A percentile compares a stretch with the other conserved stretches of the same genome.
These are phyloP conservation scores for Cyberlindnera suaveolens DNA, from an alignment of 805 yeast genomes.

Conservation along the genomic window DNA sequence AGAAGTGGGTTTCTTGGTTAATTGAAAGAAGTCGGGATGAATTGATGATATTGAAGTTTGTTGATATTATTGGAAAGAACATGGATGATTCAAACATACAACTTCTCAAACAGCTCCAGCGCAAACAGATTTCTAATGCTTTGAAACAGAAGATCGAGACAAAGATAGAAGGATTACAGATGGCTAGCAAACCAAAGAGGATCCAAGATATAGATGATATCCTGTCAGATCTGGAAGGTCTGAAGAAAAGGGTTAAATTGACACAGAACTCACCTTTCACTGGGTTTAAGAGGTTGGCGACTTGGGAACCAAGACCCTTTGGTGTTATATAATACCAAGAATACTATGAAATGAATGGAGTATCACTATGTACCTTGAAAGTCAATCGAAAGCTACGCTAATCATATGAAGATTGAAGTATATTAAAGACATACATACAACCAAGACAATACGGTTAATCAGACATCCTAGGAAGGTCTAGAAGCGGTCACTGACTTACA, in stretches of 20 bases:
- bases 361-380: background rate
- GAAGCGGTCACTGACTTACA: conserved; percentile 81
- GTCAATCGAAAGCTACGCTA: background rate
- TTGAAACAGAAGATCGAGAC: background rate
- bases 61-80: conserved; percentile 15
- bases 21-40: conserved; percentile 3
- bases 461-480: conserved; percentile 92
- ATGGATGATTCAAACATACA: conserved; percentile 4
- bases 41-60: background rate
- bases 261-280: conserved; percentile 4
- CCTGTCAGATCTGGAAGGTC: conserved; percentile 23
- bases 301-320: conserved; percentile 53
- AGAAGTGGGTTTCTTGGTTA: conserved; percentile 15
- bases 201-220: conserved; percentile 18
- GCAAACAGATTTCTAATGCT: too few species aligned
- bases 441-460: conserved; percentile 32
- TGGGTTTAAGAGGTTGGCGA: conserved; percentile 13
- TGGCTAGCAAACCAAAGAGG: background rate
- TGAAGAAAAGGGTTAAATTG: conserved; percentile 20
- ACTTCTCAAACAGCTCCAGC: conserved; percentile 6
- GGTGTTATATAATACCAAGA: conserved; percentile 31
- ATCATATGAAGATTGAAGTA: background rate
- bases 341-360: background rate
- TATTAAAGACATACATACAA: background rate
- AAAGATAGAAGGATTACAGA: background rate